Evolutionary conservation across 73 alveolate genomes (phyloP).

Genomic region (Tetrahymena elliotti): DNA sequence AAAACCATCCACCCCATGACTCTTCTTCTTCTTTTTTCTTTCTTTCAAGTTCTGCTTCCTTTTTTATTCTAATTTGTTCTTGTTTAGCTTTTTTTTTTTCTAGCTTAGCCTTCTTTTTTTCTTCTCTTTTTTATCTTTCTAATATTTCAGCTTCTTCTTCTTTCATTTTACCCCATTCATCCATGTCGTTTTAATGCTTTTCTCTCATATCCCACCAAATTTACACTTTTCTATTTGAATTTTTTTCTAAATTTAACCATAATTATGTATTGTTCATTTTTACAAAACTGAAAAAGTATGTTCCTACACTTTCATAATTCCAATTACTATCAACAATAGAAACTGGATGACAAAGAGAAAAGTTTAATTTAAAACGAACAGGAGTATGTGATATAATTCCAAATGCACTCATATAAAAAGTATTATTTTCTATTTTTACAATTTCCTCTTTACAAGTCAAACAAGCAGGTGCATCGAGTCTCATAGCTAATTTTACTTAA

Average conservation of each 20-base stretch:
- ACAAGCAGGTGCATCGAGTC: background rate
- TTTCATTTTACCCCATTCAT: background rate
- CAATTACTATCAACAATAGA: background rate
- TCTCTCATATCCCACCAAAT: constrained; percentile 1
- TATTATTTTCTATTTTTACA: background rate
- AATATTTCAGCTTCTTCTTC: background rate
- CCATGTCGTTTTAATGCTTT: background rate
- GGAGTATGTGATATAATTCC: background rate
- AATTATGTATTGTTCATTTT: background rate
- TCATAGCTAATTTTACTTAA: background rate
- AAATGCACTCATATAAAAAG: background rate
- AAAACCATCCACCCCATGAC: background rate
- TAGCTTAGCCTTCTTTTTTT: background rate
- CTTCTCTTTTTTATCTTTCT: background rate
- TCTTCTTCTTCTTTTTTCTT: background rate
- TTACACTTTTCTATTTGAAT: background rate
- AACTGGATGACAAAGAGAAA: background rate
- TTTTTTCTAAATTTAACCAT: background rate
- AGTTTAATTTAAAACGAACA: background rate
- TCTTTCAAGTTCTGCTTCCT: background rate
- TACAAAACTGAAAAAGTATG: background rate
- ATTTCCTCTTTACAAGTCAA: background rate
- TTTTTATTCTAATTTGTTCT: background rate
- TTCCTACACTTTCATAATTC: background rate
- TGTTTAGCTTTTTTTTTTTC: background rate